Base-by-base conservation (phyloP, 257 asterid species). In the Handroanthus guayacan region DNA sequence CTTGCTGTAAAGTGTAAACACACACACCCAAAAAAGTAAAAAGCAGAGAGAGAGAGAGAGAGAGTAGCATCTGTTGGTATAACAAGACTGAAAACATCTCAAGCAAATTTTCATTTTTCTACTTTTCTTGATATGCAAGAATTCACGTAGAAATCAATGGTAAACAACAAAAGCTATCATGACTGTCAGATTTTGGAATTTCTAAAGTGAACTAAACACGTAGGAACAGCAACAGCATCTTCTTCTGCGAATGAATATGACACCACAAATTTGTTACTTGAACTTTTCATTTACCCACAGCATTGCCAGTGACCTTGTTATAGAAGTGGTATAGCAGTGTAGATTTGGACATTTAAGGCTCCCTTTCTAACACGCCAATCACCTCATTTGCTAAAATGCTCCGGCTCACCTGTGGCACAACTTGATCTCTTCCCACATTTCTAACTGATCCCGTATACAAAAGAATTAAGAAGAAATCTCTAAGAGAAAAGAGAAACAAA, bases 301-400 rank as follows among this genome's bases (percentile, higher is more conserved):
- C 78, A 13, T 82, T 86, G 36, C 83, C 74, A 13, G 74, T 63
- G 43, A 80, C 73, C 83, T 82, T 92, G 78, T 89, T 88, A 71
- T 87, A 86, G 80, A 91, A 82, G 43, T 90, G 86, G 79, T 92
- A 92, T 25, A 91, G 79, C 60, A 92, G 82, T 9, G 87, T 76
- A 1, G 99, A 87, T 79, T 88, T 95, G 0, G 96, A 89, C 96
- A 91, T 92, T 37, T 92, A 98, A 71, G 97, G 97, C 83, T 95
- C 99, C 78, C 98, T 91, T 82, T 95, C 97, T 52, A 95, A 75
- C n/a, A 89, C 85, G 3, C 91, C 89, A 44, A 95, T 87, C 81
- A 95, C 92, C 80, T 95, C 99, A 77, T 92, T 92, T 13, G 87
- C 86, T n/a, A 93, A 82, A 52, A 89, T 82, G 82, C 90, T 88